Evolutionary conservation across 1,284 basidiomycete species (phyloP), one percentile per base, ranked within the genome.

Genomic region (Cryptococcus neoformans): DNA sequence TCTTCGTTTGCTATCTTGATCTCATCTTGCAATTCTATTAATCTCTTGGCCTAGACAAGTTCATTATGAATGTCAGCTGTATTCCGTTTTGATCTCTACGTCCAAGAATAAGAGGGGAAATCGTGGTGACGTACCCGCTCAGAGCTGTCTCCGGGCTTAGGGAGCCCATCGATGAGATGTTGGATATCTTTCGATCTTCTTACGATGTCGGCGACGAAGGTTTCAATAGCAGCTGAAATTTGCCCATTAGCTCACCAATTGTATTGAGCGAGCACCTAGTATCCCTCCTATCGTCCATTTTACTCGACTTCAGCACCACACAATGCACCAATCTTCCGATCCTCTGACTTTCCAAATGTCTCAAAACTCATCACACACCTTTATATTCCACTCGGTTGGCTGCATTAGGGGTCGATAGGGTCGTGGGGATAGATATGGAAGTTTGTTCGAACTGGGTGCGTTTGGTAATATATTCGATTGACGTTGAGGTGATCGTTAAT

Each of bases 381-480:
- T 64, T 62, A 56, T 73, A 74, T 17, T 72, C 68, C 44, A 62
- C 58, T 38, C 68, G 44, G 36, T 57, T 47, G 17, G 68, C 71
- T 4, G 71, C 70, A n/a, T 64, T 55, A 3, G 63, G 49, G 1
- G 67, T 69, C 36, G 64, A 57, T 8, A 73, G 56, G 0, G 76
- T 75, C 1, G 67, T 60, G 3, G 76, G 74, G 17, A 78, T 71
- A 14, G 64, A 59, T 3, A 59, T 53, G 14, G 69, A 70, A 11
- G 68, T 66, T 54, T 76, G 74, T 62, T 74, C 72, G 55, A 78
- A 76, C 53, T 71, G 67, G 10, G 76, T 72, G n/a, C 67, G 59
- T 56, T 69, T 69, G 39, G 73, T 74, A 39, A 78, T 75, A 51
- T 76, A 78, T 47, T 75, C 69, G 62, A 78, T 72, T 12, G 75